Evolutionary conservation across 106 monocot genomes (phyloP).

Genomic region (Phalaenopsis equestris): DNA sequence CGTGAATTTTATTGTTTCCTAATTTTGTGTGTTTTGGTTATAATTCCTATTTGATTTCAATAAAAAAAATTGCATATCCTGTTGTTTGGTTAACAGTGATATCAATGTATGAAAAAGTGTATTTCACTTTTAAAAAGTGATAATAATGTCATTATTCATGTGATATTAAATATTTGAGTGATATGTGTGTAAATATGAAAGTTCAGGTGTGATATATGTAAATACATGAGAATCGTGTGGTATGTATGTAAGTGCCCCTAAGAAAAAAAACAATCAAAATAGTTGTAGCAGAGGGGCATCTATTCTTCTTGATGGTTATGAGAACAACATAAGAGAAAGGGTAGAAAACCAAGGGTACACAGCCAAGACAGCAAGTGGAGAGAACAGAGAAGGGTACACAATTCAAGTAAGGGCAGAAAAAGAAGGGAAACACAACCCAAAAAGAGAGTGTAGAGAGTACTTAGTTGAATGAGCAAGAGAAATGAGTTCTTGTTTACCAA

Average conservation of each 20-base stretch:
- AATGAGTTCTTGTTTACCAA: background rate
- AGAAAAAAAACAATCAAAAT: background rate
- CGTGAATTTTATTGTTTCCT: too few relatives aligned
- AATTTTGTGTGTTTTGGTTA: too few relatives aligned
- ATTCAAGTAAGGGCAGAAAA: background rate
- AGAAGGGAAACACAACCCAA: background rate
- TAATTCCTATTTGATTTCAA: too few relatives aligned
- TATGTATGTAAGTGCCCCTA: background rate
- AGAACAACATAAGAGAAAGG: background rate
- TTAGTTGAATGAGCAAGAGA: background rate
- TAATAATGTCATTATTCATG: too few relatives aligned
- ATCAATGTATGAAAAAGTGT: too few relatives aligned
- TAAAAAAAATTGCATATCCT: too few relatives aligned
- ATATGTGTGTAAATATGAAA: too few relatives aligned
- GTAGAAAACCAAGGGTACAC: background rate
- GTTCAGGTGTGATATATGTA: too few relatives aligned
- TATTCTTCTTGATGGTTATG: background rate
- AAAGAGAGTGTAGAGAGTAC: background rate
- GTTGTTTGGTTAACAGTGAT: too few relatives aligned
- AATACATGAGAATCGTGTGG: background rate
- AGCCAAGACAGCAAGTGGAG: background rate
- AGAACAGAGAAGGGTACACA: background rate
- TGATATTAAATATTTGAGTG: too few relatives aligned
- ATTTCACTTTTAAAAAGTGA: too few relatives aligned
- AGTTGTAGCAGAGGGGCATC: background rate